A percentile compares a stretch with the other conserved stretches of the same genome.
Conservation (phyloP, 2,329 filamentous ascomycete species). For the Cladophialophora exuberans region DNA sequence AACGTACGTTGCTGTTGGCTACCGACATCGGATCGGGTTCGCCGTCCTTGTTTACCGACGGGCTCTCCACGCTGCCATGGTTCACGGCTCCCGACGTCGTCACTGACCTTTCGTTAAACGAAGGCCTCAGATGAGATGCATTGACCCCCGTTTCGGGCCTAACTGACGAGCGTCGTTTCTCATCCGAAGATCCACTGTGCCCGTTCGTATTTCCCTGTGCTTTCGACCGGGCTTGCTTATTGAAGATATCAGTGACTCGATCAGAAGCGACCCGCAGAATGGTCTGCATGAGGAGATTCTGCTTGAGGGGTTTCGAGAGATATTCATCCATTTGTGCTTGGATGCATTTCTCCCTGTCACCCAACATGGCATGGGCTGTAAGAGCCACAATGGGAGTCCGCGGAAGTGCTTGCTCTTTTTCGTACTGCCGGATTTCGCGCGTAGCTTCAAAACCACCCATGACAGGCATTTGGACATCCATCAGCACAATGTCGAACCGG, state of each 20-base stretch:
- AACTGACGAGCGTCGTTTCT: constrained; percentile 3
- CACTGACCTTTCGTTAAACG: constrained; percentile 65
- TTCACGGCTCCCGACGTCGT: constrained; percentile 68
- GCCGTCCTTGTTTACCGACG: constrained; percentile 63
- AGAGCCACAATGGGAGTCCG: constrained; percentile 95
- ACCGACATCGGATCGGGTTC: constrained; percentile 60
- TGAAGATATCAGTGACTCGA: constrained; percentile 67
- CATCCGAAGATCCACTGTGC: background rate
- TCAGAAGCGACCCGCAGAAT: constrained; percentile 96
- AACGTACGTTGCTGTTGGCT: constrained; percentile 27
- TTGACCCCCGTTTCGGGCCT: background rate
- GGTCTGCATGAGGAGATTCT: constrained; percentile 96
- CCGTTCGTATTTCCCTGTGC: constrained; percentile 29
- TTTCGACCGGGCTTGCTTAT: constrained; percentile 67
- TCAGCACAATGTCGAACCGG: constrained; percentile 94
- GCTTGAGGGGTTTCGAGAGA: constrained; percentile 91
- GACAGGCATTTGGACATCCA: constrained; percentile 99
- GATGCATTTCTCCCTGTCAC: constrained; percentile 96
- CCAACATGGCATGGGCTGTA: constrained; percentile 98
- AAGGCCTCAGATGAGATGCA: constrained; percentile 46
- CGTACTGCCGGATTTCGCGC: constrained; percentile 93
- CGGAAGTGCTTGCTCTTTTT: constrained; percentile 76
- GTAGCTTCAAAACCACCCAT: constrained; percentile 99
- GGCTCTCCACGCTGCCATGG: constrained; percentile 63
- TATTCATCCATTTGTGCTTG: constrained; percentile 99